Conservation (phyloP, 2,329 filamentous ascomycete species). For the Talaromyces sp. region DNA sequence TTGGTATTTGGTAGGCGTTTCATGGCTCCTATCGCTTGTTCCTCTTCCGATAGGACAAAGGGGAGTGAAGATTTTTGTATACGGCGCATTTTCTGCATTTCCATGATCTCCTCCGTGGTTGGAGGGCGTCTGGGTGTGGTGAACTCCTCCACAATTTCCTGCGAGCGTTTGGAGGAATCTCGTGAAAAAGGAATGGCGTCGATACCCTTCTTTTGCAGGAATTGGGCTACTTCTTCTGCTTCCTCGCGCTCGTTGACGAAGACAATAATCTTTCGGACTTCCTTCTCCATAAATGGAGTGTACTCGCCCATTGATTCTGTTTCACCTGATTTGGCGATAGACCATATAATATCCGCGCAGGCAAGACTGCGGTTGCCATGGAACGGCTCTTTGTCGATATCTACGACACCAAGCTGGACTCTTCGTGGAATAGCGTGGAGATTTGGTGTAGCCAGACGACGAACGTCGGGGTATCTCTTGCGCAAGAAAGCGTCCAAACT, state of each 20-base stretch:
- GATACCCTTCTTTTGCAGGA: constrained; percentile 79
- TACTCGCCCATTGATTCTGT: constrained; percentile 34
- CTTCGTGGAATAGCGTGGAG: constrained; percentile 92
- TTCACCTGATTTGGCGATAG: constrained; percentile 77
- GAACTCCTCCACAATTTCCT: constrained; percentile 74
- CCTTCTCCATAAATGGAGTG: constrained; percentile 45
- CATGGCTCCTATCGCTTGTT: constrained; percentile 23
- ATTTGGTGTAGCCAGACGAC: constrained; percentile 88
- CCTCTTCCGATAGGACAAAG: constrained; percentile 39
- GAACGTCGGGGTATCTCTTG: constrained; percentile 76
- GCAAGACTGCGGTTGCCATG: constrained; percentile 88
- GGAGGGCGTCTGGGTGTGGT: constrained; percentile 49
- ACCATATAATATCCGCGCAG: constrained; percentile 92
- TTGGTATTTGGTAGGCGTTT: constrained; percentile 55
- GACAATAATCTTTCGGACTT: constrained; percentile 82
- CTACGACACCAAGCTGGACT: constrained; percentile 89
- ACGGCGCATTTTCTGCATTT: constrained; percentile 33
- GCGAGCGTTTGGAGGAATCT: constrained; percentile 76
- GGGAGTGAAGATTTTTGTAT: constrained; percentile 40
- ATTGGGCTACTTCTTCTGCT: constrained; percentile 75
- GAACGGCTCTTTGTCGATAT: constrained; percentile 90
- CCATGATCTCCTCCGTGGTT: constrained; percentile 36
- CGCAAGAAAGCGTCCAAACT: constrained; percentile 84
- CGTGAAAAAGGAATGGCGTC: constrained; percentile 81
- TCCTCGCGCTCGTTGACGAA: constrained; percentile 97